Evolutionary conservation across 352 stramenopile genomes (phyloP), one percentile per base, ranked within the genome.

Genomic region (Phytophthora fragariae): DNA sequence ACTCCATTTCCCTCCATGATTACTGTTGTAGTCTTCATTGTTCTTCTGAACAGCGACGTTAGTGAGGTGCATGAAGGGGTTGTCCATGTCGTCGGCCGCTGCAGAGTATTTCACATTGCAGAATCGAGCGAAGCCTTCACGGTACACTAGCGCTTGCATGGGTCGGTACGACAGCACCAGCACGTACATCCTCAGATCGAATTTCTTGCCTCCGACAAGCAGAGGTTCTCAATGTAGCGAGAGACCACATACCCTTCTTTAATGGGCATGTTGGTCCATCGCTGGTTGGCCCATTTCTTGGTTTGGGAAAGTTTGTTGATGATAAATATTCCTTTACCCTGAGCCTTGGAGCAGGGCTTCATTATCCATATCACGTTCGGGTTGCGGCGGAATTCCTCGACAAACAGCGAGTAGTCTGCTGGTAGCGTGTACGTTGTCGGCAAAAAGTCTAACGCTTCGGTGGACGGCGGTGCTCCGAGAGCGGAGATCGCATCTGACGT

Each of bases 271-370:
- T 88, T 94, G 57, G 70, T 77, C 79, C 76, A 87, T 17, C 81
- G 84, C 47, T 88, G 81, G 64, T 92, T 95, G 5, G 83, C 86
- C 92, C 93, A 98, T 58, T 97, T 94, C 68, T 96, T 97, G 55
- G 94, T 95, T 70, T 98, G 94, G 2, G 91, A 92, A 11, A 98
- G 83, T 55, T 97, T 97, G 66, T 96, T 98, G 62, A 98, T 91
- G 69, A 98, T 96, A 70, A 98, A 98, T 47, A 98, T 98, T 29
- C 94, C 93, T 65, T 97, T 97, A 21, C 94, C 94, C 77, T 98
- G 94, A 0, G 93, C 92, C 17, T 88, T 82, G 15, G 88, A 95
- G 27, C 88, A 96, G 1, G 94, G 94, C 61, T 98, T 98, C 94
- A 98, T 98, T 74, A 98, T 98, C 94, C 94, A 98, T 86, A 95